These are phyloP conservation scores for Penicillium pancosmium DNA, from an alignment of 495 filamentous ascomycete genomes.

Conservation along the genomic window DNA sequence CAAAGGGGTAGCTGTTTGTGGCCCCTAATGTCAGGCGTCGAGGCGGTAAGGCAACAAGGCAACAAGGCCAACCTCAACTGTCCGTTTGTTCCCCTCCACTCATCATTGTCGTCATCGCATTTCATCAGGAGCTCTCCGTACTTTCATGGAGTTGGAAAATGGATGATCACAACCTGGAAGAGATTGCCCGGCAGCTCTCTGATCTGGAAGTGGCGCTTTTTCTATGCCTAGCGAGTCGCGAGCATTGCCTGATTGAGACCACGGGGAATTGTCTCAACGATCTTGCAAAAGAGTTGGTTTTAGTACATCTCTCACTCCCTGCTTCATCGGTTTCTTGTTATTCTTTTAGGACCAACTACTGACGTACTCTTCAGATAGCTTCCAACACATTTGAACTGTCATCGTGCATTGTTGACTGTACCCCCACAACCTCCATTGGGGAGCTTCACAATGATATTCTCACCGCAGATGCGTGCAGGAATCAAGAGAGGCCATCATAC, in stretches of 20 bases:
- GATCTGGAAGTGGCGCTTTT: conserved; percentile 88
- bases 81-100: conserved; percentile 2
- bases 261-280: conserved; percentile 61
- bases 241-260: conserved; percentile 88
- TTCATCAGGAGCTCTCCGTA: not conserved
- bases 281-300: conserved; percentile 69
- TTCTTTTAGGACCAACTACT: conserved; percentile 2
- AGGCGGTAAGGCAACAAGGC: conserved; percentile 14
- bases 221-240: conserved; percentile 73
- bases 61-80: not conserved
- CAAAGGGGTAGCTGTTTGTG: not conserved
- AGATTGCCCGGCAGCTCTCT: conserved; percentile 71
- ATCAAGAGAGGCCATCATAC: conserved; percentile 19
- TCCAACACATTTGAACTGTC: conserved; percentile 71
- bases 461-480: conserved; percentile 28
- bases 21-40: not conserved
- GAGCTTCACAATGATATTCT: conserved; percentile 75
- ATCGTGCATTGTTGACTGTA: conserved; percentile 70
- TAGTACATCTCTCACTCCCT: conserved; percentile 49
- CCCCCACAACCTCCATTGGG: conserved; percentile 70
- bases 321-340: not conserved
- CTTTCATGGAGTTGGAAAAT: conserved; percentile 41
- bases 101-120: conserved; percentile 1
- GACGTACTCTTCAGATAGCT: conserved; percentile 54
- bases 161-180: conserved; percentile 61